A percentile compares a stretch with the other conserved stretches of the same genome.
Conservation (phyloP, 2,329 filamentous ascomycete species). For the Aspergillus fijiensis region DNA sequence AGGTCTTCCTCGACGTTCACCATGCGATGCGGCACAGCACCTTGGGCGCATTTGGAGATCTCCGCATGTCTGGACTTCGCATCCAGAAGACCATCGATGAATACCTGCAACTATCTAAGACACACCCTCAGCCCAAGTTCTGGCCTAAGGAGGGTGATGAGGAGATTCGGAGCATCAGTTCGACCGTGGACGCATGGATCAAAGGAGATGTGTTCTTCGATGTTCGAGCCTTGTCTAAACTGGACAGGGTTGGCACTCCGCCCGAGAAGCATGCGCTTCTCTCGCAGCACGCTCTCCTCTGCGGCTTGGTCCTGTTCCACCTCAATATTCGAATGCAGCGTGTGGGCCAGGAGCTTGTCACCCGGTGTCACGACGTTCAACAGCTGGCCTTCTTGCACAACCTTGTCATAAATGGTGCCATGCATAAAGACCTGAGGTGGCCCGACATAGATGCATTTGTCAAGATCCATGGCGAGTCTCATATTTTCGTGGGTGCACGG, state of each 20-base stretch:
- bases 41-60: conserved; percentile 22
- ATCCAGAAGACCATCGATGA: conserved; percentile 28
- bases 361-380: conserved; percentile 30
- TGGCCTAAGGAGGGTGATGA: conserved; percentile 27
- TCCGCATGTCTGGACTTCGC: conserved; percentile 28
- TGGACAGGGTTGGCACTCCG: conserved; percentile 3
- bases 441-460: conserved; percentile 33
- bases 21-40: conserved; percentile 30
- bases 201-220: conserved; percentile 22
- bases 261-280: conserved; percentile 25
- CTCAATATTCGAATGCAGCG: conserved; percentile 30
- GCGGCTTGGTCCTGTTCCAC: conserved; percentile 25
- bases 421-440: conserved; percentile 24
- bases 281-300: conserved; percentile 27
- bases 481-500: conserved; percentile 30
- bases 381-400: conserved; percentile 33
- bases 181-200: conserved; percentile 18
- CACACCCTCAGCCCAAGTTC: conserved; percentile 26
- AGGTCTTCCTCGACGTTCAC: conserved; percentile 38
- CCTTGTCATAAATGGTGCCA: conserved; percentile 19
- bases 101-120: conserved; percentile 23
- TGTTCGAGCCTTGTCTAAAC: conserved; percentile 7
- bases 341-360: conserved; percentile 27
- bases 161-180: conserved; percentile 19
- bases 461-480: conserved; percentile 31